These are phyloP conservation scores for Globisporangium recalcitrans DNA, from an alignment of 352 stramenopile species.

Conservation along the genomic window DNA sequence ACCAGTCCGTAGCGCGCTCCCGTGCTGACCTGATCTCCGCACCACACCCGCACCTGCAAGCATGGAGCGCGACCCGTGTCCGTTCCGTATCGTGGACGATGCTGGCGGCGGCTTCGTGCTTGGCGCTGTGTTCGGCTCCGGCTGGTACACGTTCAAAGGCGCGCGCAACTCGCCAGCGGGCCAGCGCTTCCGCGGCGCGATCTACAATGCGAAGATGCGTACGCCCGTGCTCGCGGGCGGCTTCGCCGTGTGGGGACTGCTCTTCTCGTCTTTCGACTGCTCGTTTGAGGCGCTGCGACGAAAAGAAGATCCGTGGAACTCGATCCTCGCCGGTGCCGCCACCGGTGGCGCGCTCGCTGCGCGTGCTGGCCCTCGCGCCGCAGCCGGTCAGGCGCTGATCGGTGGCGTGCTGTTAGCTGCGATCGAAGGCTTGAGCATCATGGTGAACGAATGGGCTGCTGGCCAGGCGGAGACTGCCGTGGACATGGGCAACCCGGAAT, in stretches of 20 bases:
- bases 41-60: constrained; percentile 1
- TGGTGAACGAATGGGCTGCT: constrained; percentile 87
- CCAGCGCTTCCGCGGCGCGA: constrained; percentile 84
- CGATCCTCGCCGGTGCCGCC: constrained; percentile 95
- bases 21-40: background rate
- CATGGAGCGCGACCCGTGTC: constrained; percentile 94
- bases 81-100: constrained; percentile 98
- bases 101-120: constrained; percentile 97
- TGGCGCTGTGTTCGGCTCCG: constrained; percentile 91
- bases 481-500: constrained; percentile 48
- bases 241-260: constrained; percentile 95
- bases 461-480: constrained; percentile 47
- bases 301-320: constrained; percentile 99
- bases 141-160: constrained; percentile 97
- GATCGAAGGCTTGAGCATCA: constrained; percentile 97
- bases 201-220: constrained; percentile 94
- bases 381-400: constrained; percentile 91
- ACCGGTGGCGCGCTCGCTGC: constrained; percentile 95
- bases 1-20: background rate
- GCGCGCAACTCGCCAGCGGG: constrained; percentile 90
- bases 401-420: constrained; percentile 93
- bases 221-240: constrained; percentile 90
- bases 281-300: constrained; percentile 94
- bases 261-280: constrained; percentile 98
- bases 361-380: constrained; percentile 91